Conservation (phyloP, 1,284 basidiomycete genomes). For the Hortiboletus rubellus region DNA sequence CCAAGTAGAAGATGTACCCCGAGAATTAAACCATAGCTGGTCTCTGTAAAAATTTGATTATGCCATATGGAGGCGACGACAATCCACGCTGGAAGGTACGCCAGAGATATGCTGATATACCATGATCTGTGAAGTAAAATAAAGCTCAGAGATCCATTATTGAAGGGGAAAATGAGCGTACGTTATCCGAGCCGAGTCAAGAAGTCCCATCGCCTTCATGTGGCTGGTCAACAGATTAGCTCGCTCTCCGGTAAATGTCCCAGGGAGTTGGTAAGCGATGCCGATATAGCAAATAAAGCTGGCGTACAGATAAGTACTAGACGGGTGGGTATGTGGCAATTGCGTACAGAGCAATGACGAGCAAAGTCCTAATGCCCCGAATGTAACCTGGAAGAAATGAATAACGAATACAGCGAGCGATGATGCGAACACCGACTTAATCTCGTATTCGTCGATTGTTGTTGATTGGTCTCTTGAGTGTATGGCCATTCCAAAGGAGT, state of each 20-base stretch:
- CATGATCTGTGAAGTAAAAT: constrained; percentile 53
- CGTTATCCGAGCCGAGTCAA: constrained; percentile 65
- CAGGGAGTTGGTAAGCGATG: constrained; percentile 72
- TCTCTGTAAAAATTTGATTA: constrained; percentile 60
- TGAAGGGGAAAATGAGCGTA: constrained; percentile 28
- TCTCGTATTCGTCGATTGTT: constrained; percentile 54
- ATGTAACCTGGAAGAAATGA: constrained; percentile 50
- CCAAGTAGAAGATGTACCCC: constrained; percentile 68
- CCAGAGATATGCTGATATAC: constrained; percentile 57
- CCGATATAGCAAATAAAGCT: constrained; percentile 69
- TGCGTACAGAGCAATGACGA: constrained; percentile 61
- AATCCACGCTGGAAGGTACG: constrained; percentile 68
- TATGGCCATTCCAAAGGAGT: constrained; percentile 73
- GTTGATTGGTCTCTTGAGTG: constrained; percentile 62
- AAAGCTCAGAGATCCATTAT: neutral
- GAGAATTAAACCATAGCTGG: constrained; percentile 62
- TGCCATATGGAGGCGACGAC: constrained; percentile 64
- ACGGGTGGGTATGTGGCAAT: neutral
- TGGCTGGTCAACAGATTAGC: constrained; percentile 61
- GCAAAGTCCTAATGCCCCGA: constrained; percentile 56
- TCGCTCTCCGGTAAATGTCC: constrained; percentile 62
- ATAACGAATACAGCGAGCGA: neutral
- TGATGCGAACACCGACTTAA: constrained; percentile 46
- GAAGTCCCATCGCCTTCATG: constrained; percentile 73
- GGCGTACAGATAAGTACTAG: neutral